Conservation (phyloP, 2,329 filamentous ascomycete genomes). For the Aspergillus versicolor region DNA sequence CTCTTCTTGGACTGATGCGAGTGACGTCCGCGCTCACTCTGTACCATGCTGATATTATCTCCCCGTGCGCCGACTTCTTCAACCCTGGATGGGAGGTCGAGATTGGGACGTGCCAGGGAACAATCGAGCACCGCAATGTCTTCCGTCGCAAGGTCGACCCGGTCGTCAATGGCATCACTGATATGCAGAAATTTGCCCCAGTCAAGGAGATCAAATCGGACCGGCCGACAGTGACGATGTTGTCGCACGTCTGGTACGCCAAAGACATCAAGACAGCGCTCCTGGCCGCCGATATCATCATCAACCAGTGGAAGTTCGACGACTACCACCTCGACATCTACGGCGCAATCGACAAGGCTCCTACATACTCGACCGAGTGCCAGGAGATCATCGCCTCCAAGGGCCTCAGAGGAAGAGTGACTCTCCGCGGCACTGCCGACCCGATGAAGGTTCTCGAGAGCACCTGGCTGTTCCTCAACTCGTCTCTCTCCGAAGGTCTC, state of each 20-base stretch:
- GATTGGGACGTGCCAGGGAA: conserved; percentile 59
- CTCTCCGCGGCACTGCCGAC: conserved; percentile 57
- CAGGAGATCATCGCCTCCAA: conserved; percentile 59
- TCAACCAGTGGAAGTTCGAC: conserved; percentile 65
- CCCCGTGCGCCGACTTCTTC: conserved; percentile 61
- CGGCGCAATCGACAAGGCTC: conserved; percentile 62
- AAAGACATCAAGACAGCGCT: conserved; percentile 67
- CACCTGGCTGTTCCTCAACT: conserved; percentile 57
- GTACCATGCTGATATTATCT: conserved; percentile 59
- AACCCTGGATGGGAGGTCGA: conserved; percentile 65
- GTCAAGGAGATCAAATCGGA: conserved; percentile 60
- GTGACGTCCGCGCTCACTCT: conserved; percentile 49
- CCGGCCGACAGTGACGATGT: conserved; percentile 63
- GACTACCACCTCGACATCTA: conserved; percentile 65
- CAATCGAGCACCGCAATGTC: conserved; percentile 56
- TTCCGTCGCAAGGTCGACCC: conserved; percentile 63
- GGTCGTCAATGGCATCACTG: conserved; percentile 64
- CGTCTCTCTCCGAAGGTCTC: conserved; percentile 47
- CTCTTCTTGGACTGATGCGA: conserved; percentile 49
- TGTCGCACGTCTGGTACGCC: conserved; percentile 55
- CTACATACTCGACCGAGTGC: conserved; percentile 60
- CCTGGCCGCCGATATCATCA: conserved; percentile 63
- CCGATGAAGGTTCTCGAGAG: conserved; percentile 56
- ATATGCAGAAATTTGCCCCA: conserved; percentile 63
- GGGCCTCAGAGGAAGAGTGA: conserved; percentile 50